A percentile compares a stretch with the other conserved stretches of the same genome.
These are phyloP conservation scores for Candida sanyaensis DNA, from an alignment of 1,139 yeast species.

Conservation along the genomic window DNA sequence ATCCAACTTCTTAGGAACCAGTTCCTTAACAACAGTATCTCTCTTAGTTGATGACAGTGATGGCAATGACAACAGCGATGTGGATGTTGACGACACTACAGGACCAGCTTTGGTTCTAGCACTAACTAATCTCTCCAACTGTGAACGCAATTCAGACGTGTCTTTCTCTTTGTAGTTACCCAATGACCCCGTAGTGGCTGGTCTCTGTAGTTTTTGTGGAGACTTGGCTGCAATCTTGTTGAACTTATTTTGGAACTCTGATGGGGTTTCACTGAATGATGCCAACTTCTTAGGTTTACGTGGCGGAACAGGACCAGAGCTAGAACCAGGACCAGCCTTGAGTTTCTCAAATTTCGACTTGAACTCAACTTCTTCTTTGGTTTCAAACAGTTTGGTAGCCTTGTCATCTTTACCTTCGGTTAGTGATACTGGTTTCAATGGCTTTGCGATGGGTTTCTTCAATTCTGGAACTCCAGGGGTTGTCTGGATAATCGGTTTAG, in stretches of 20 bases:
- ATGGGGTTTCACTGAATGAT: slow-evolving; percentile 7
- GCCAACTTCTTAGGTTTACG: slow-evolving; percentile 3
- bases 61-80: too few relatives aligned
- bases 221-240: slow-evolving; percentile 9
- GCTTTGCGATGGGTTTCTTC: slow-evolving; percentile 2
- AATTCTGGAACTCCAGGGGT: slow-evolving; percentile 4
- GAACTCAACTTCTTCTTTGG: slow-evolving; percentile 8
- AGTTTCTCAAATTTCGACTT: slow-evolving; percentile 7
- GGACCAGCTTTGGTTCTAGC: neutral
- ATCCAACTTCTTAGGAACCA: slow-evolving; percentile 14
- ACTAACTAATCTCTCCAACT: slow-evolving; percentile 20
- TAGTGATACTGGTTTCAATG: neutral
- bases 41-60: slow-evolving; percentile 5
- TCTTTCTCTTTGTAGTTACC: slow-evolving; percentile 26
- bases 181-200: slow-evolving; percentile 15
- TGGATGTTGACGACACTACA: slow-evolving; percentile 1
- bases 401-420: neutral
- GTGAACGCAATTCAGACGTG: slow-evolving; percentile 23
- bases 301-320: slow-evolving; percentile 4
- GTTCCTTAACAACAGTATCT: slow-evolving; percentile 11
- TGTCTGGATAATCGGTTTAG: slow-evolving; percentile 10
- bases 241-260: slow-evolving; percentile 15
- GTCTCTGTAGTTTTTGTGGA: slow-evolving; percentile 13
- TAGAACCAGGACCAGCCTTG: slow-evolving; percentile 2
- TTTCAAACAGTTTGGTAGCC: neutral